Conservation (phyloP, 306 rosid species). For the Cucumis hystrix region DNA sequence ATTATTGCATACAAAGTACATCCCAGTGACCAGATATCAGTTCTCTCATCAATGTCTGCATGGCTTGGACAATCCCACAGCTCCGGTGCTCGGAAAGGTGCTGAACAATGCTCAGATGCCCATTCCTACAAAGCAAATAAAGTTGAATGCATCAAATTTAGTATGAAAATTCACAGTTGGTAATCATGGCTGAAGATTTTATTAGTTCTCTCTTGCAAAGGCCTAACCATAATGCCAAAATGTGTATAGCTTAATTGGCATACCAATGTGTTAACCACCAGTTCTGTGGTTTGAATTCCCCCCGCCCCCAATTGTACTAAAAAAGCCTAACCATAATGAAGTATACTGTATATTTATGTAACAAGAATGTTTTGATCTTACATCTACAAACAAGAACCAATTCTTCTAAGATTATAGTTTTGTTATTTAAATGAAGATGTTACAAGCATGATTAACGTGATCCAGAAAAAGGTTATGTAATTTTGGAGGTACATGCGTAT, state of each 20-base stretch:
- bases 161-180: background rate
- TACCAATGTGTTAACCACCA: too few relatives aligned
- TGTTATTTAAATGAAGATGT: background rate
- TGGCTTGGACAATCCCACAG: slow-evolving; percentile 99
- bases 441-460: background rate
- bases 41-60: slow-evolving; percentile 85
- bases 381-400: background rate
- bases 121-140: slow-evolving; percentile 55
- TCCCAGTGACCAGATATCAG: slow-evolving; percentile 95
- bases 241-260: too few relatives aligned
- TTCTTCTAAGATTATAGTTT: background rate
- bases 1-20: slow-evolving; percentile 94
- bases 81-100: slow-evolving; percentile 98
- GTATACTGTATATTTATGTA: background rate
- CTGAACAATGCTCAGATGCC: slow-evolving; percentile 98
- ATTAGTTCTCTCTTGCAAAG: background rate
- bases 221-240: too few relatives aligned
- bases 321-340: background rate
- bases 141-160: background rate
- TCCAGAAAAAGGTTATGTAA: background rate
- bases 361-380: background rate
- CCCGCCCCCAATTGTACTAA: too few relatives aligned
- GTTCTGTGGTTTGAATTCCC: too few relatives aligned
- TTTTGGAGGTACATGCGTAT: background rate
- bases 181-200: background rate